Evolutionary conservation across 164 flowering plant genomes (phyloP).

Genomic region (Litsea cubeba): DNA sequence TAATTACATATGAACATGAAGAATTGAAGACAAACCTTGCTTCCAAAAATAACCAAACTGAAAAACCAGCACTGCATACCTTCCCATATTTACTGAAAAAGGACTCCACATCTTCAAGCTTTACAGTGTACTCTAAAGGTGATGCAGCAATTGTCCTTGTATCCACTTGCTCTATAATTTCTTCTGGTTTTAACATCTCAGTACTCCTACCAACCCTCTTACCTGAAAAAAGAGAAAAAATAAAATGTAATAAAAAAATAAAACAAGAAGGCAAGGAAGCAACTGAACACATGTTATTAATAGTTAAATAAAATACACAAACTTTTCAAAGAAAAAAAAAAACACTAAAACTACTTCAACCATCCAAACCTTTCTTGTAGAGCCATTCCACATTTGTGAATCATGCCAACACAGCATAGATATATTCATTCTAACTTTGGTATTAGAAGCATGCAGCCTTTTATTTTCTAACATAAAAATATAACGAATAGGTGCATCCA

Average conservation of each 20-base stretch:
- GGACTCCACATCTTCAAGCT: conserved; percentile 69
- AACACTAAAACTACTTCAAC: background rate
- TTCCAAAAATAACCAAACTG: background rate
- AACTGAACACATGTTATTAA: too few species aligned
- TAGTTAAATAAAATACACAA: too few species aligned
- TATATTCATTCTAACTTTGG: too few species aligned
- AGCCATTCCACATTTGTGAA: too few species aligned
- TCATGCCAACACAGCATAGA: too few species aligned
- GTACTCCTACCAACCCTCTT: conserved; percentile 67
- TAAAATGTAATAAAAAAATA: background rate
- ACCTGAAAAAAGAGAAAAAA: conserved; percentile 29
- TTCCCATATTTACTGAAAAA: conserved; percentile 68
- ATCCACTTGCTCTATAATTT: conserved; percentile 79
- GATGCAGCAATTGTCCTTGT: conserved; percentile 76
- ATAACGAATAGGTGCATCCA: too few species aligned
- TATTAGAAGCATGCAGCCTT: too few species aligned
- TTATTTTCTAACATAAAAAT: too few species aligned
- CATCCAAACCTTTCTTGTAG: background rate
- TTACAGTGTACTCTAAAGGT: conserved; percentile 55
- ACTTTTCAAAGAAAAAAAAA: background rate
- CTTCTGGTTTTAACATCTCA: conserved; percentile 62
- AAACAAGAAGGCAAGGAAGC: background rate
- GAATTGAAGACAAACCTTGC: background rate
- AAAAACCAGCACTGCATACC: conserved; percentile 30
- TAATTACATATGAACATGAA: background rate